These are phyloP conservation scores for Zasmidium cellare DNA, from an alignment of 2,329 filamentous ascomycete species.

Conservation along the genomic window DNA sequence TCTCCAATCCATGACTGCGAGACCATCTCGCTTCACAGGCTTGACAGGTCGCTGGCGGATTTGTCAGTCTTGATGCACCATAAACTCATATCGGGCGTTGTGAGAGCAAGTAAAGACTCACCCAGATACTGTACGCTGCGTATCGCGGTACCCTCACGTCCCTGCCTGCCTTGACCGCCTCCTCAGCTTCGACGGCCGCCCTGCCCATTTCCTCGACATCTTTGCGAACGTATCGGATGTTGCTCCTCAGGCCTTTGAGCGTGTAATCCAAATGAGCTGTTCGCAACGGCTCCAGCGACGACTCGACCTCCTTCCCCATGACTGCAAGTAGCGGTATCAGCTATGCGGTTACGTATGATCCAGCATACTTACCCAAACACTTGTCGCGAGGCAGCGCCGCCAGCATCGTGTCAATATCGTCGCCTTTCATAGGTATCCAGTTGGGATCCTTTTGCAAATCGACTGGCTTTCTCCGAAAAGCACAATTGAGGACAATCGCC, in stretches of 20 bases:
- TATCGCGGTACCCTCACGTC: constrained; percentile 8
- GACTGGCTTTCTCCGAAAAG: constrained; percentile 2
- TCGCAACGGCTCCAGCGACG: constrained; percentile 7
- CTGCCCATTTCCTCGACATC: neutral
- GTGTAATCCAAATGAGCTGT: constrained; percentile 6
- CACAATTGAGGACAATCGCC: constrained; percentile 2
- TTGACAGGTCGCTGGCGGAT: constrained; percentile 1
- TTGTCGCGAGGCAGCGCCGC: neutral
- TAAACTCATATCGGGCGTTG: too few relatives aligned
- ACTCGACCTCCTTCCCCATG: neutral
- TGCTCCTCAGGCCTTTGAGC: constrained; percentile 1
- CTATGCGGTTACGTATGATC: neutral
- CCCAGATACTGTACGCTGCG: constrained; percentile 9
- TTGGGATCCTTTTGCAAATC: constrained; percentile 3
- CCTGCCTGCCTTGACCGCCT: neutral
- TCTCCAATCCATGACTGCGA: constrained; percentile 8
- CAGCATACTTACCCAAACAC: neutral
- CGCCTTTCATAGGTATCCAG: neutral
- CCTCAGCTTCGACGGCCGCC: constrained; percentile 3
- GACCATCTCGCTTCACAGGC: constrained; percentile 7
- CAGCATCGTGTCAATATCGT: neutral
- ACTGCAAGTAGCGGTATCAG: neutral
- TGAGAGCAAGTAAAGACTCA: neutral
- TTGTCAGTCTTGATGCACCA: neutral
- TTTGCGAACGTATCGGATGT: constrained; percentile 1